phyloP scores from a whole-genome alignment of 169 alveolate species.

The Plasmodium ovale region DNA sequence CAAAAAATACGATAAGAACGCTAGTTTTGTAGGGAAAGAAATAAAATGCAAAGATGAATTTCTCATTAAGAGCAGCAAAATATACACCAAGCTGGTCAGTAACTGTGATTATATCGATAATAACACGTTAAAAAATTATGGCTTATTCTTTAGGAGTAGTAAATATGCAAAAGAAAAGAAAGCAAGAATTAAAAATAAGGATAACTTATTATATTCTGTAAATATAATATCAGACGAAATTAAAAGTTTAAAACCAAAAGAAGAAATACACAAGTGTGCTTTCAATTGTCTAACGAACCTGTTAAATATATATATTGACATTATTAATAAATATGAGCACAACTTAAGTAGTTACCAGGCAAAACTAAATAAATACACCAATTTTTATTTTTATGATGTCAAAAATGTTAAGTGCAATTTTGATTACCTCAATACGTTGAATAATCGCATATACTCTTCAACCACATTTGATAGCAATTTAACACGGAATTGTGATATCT shows the following conservation, averaged over 20 bases:
- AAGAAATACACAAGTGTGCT: slow-evolving; percentile 33
- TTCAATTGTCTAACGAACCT: slow-evolving; percentile 25
- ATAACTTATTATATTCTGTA: slow-evolving; percentile 38
- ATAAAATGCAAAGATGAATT: slow-evolving; percentile 31
- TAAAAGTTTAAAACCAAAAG: slow-evolving; percentile 19
- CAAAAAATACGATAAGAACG: slow-evolving; percentile 34
- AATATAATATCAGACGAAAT: slow-evolving; percentile 49
- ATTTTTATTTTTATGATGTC: slow-evolving; percentile 60
- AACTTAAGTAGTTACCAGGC: slow-evolving; percentile 52
- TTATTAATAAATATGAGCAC: slow-evolving; percentile 56
- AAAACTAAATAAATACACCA: slow-evolving; percentile 44
- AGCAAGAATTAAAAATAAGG: slow-evolving; percentile 38
- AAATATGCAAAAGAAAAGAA: slow-evolving; percentile 22
- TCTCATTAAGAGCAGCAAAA: slow-evolving; percentile 42
- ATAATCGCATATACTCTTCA: slow-evolving; percentile 28
- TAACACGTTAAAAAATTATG: slow-evolving; percentile 27
- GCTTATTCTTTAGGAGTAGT: slow-evolving; percentile 12
- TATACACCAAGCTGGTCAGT: slow-evolving; percentile 42
- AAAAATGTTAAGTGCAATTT: slow-evolving; percentile 28
- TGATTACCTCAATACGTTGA: slow-evolving; percentile 25
- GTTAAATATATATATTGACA: slow-evolving; percentile 48
- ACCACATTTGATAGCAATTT: not conserved
- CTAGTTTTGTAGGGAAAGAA: not conserved
- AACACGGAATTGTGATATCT: not conserved
- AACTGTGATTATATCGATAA: slow-evolving; percentile 62